Evolutionary conservation across 2,329 filamentous ascomycete species (phyloP).

Genomic region (Fonsecaea multimorphosa): DNA sequence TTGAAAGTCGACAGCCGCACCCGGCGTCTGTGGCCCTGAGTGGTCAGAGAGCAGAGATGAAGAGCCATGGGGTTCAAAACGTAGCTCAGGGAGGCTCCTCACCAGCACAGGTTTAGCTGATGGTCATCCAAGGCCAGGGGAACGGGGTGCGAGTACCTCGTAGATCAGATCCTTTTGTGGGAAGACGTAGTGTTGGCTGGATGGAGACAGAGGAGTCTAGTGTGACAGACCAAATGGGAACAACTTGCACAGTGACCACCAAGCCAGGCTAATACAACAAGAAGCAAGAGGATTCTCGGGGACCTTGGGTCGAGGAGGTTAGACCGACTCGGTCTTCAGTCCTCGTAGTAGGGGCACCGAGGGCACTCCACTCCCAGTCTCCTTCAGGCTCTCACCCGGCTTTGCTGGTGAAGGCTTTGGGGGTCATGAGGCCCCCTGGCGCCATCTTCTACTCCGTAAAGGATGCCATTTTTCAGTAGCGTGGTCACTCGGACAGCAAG

Average conservation of each 20-base stretch:
- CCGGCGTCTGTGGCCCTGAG: not conserved
- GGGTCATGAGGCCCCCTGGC: not conserved
- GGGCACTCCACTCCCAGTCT: not conserved
- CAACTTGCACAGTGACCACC: not conserved
- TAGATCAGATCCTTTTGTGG: slow-evolving; percentile 7
- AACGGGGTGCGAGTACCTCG: not conserved
- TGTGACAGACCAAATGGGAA: not conserved
- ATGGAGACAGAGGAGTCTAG: not conserved
- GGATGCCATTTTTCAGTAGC: not conserved
- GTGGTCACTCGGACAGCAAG: not conserved
- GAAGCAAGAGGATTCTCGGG: not conserved
- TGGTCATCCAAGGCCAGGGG: not conserved
- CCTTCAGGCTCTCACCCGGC: not conserved
- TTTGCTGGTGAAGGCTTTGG: not conserved
- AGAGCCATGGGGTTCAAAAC: not conserved
- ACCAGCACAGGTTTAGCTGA: not conserved
- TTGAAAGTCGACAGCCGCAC: not conserved
- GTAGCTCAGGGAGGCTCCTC: not conserved
- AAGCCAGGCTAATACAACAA: not conserved
- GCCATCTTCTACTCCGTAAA: not conserved
- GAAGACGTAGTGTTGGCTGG: not conserved
- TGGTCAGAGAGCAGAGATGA: not conserved
- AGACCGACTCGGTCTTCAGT: not conserved
- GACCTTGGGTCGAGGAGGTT: not conserved
- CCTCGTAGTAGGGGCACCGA: not conserved